phyloP scores from a whole-genome alignment of 192 early-diverging fungal species.

The Umbelopsis sp. region DNA sequence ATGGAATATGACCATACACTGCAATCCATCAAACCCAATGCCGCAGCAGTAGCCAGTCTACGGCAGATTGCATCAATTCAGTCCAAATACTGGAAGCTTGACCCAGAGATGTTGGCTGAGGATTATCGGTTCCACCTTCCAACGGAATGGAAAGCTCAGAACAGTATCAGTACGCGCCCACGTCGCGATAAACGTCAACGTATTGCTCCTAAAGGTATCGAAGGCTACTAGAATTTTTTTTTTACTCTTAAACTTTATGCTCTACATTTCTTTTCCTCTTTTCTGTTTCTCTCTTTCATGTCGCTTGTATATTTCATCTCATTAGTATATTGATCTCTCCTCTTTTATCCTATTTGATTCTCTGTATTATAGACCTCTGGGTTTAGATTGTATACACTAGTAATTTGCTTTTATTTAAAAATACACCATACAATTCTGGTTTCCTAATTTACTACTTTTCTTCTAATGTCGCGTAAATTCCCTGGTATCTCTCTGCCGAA shows the following conservation, averaged over 20 bases:
- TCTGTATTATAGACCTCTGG: background rate
- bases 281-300: background rate
- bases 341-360: background rate
- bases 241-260: background rate
- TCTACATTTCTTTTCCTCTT: background rate
- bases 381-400: conserved; percentile 10
- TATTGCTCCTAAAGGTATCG: conserved; percentile 28
- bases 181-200: conserved; percentile 38
- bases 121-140: conserved; percentile 51
- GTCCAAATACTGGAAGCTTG: conserved; percentile 53
- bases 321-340: background rate
- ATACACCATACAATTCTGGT: too few species aligned
- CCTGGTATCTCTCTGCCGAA: too few species aligned
- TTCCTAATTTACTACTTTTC: too few species aligned
- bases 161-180: conserved; percentile 49
- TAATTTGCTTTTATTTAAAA: too few species aligned
- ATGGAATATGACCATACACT: conserved; percentile 46
- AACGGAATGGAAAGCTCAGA: conserved; percentile 47
- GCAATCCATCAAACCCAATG: conserved; percentile 52
- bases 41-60: conserved; percentile 43
- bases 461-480: too few species aligned
- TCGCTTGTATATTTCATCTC: too few species aligned
- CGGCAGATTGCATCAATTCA: conserved; percentile 44
- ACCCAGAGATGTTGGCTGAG: conserved; percentile 36
- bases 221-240: conserved; percentile 30